Base-by-base conservation (phyloP, 768 basidiomycete species). In the Phaffia australis region DNA sequence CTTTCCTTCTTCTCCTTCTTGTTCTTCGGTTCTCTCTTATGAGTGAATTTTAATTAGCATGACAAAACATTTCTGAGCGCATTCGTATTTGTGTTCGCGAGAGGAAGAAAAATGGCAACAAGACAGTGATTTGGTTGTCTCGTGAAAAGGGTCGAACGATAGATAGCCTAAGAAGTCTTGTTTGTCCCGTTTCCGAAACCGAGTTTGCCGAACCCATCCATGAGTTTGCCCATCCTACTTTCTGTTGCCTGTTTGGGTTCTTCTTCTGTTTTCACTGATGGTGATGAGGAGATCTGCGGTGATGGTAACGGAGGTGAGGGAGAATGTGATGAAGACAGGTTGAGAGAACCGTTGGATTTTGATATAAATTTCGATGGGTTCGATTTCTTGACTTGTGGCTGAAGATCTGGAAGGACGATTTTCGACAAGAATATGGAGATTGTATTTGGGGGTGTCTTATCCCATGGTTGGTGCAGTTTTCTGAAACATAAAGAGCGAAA, bases 371-470 rank as follows among this genome's bases (percentile, higher is more conserved):
- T 32, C 23, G 27, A 29, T 32, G 19, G 16, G 23, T 6, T 57
- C 11, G 35, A 11, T 57, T 57, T 32, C 21, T 57, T 64, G 25
- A 48, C 7, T 42, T 54, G 60, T 19, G 66, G 66, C n/a, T 62
- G 60, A 0, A 67, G 60, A 23, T 67, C 66, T 1, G 66, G 60
- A 0, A 67, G 54, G 25, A 56, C 60, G 25, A 67, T 62, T 42
- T 67, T 67, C 29, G 54, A 56, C 14, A 67, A 60, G 46, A 56
- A 67, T 35, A 67, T 55, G 18, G 60, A 62, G 6, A 67, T 59
- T 8, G 58, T 29, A 1, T 51, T 25, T 27, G 59, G 59, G 35
- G 66, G 66, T 1, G 27, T 23, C 14, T 25, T 27, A 21, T 60
- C 35, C 65, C 65, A 66, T n/a, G 60, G 66, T 19, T 62, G 60